A percentile compares a stretch with the other conserved stretches of the same genome.
These are phyloP conservation scores for Fonsecaea pedrosoi DNA, from an alignment of 2,329 filamentous ascomycete species.

Conservation along the genomic window DNA sequence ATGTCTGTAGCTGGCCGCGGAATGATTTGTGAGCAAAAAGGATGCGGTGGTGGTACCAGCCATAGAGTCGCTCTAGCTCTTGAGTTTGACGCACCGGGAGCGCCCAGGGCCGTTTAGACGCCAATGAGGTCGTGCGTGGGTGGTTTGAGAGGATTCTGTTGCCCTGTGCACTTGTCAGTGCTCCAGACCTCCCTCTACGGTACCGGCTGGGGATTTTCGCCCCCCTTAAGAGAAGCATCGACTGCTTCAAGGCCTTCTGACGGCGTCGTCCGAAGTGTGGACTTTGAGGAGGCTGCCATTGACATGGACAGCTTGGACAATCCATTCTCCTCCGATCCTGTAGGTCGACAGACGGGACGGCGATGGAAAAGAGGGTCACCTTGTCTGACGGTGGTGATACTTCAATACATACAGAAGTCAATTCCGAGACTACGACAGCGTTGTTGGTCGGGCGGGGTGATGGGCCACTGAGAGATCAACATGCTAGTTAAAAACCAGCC, in stretches of 20 bases:
- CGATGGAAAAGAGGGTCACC: not conserved
- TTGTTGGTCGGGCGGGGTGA: not conserved
- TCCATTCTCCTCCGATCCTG: not conserved
- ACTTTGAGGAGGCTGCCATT: slow-evolving; percentile 19
- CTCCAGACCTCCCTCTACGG: slow-evolving; percentile 10
- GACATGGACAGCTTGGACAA: slow-evolving; percentile 19
- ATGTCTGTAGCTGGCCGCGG: slow-evolving; percentile 26
- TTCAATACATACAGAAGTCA: not conserved
- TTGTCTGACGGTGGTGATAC: slow-evolving; percentile 9
- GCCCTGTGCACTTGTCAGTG: slow-evolving; percentile 21
- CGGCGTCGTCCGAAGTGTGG: slow-evolving; percentile 15
- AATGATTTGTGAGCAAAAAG: slow-evolving; percentile 32
- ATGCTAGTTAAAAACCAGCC: slow-evolving; percentile 9
- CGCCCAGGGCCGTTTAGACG: slow-evolving; percentile 13
- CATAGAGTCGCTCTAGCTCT: slow-evolving; percentile 5
- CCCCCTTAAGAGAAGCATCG: slow-evolving; percentile 7
- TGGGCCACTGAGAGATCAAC: slow-evolving; percentile 10
- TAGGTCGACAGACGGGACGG: not conserved
- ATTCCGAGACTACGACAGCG: not conserved
- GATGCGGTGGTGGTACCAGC: slow-evolving; percentile 16
- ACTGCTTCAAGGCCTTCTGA: slow-evolving; percentile 18
- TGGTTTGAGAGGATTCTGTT: slow-evolving; percentile 6
- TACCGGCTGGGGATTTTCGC: slow-evolving; percentile 13
- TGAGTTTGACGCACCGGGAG: slow-evolving; percentile 17
- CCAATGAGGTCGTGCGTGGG: slow-evolving; percentile 2